Percentiles rank a stretch among this genome's conserved stretches.
Conservation (phyloP, 140 eudicot species). For the Anethum foeniculum region DNA sequence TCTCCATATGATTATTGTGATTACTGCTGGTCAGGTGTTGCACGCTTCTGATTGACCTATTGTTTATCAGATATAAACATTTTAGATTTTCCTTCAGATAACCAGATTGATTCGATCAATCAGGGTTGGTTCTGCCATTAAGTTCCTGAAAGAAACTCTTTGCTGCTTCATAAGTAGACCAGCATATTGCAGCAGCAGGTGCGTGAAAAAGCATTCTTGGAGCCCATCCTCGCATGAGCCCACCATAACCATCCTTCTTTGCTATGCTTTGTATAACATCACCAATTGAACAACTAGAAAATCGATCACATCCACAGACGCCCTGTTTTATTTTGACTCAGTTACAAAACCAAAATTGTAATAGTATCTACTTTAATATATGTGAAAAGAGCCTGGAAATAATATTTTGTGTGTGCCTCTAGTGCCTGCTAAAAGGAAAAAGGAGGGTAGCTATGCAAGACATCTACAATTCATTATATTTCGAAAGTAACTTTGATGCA, state of each 20-base stretch:
- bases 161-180: constrained; percentile 49
- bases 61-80: background rate
- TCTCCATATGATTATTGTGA: background rate
- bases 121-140: constrained; percentile 16
- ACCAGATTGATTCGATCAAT: constrained; percentile 2
- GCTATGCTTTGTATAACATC: constrained; percentile 26
- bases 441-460: too few relatives aligned
- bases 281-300: constrained; percentile 30
- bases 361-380: background rate
- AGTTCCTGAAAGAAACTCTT: constrained; percentile 34
- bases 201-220: constrained; percentile 52
- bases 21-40: background rate
- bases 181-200: constrained; percentile 54
- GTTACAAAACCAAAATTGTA: background rate
- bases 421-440: too few relatives aligned
- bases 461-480: too few relatives aligned
- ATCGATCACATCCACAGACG: constrained; percentile 44
- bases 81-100: background rate
- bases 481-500: too few relatives aligned
- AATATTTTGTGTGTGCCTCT: background rate
- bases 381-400: background rate
- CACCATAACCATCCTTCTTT: constrained; percentile 41
- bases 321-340: constrained; percentile 23
- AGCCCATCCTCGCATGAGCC: constrained; percentile 42
- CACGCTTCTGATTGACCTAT: background rate